phyloP scores from a whole-genome alignment of 768 basidiomycete species.

The Tulasnella sp. region DNA sequence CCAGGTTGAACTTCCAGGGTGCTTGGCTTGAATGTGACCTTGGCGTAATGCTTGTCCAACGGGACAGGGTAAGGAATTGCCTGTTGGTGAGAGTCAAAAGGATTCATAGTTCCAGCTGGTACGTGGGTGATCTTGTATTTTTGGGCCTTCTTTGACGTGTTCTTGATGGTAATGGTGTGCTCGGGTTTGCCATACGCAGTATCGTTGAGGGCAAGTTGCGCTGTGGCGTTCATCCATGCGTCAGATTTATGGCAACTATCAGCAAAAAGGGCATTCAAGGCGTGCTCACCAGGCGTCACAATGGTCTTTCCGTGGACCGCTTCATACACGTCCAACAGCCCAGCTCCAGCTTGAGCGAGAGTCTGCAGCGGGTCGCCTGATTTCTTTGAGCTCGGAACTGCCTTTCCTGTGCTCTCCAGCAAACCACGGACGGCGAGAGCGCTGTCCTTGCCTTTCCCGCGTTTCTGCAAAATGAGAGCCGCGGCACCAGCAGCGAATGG shows the following conservation, averaged over 20 bases:
- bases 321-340: constrained; percentile 37
- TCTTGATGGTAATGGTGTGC: constrained; percentile 41
- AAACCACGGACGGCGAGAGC: background rate
- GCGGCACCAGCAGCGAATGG: constrained; percentile 30
- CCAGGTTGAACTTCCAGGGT: constrained; percentile 42
- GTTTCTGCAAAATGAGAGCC: constrained; percentile 29
- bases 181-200: constrained; percentile 31
- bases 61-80: constrained; percentile 50
- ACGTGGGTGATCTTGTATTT: constrained; percentile 50
- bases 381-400: constrained; percentile 20
- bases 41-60: constrained; percentile 44
- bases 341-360: constrained; percentile 30
- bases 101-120: constrained; percentile 55
- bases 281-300: constrained; percentile 32
- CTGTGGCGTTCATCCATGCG: background rate
- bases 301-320: constrained; percentile 36
- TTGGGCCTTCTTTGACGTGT: constrained; percentile 45
- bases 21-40: constrained; percentile 34
- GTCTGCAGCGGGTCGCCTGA: constrained; percentile 26
- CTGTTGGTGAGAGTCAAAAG: constrained; percentile 46
- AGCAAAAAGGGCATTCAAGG: no score
- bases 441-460: background rate
- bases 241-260: no score
- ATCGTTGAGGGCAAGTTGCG: constrained; percentile 40
- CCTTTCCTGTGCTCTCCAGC: constrained; percentile 28